Percentiles rank a stretch among this genome's conserved stretches.
These are phyloP conservation scores for Sporothrix schenckii DNA, from an alignment of 2,329 filamentous ascomycete species.

Conservation along the genomic window DNA sequence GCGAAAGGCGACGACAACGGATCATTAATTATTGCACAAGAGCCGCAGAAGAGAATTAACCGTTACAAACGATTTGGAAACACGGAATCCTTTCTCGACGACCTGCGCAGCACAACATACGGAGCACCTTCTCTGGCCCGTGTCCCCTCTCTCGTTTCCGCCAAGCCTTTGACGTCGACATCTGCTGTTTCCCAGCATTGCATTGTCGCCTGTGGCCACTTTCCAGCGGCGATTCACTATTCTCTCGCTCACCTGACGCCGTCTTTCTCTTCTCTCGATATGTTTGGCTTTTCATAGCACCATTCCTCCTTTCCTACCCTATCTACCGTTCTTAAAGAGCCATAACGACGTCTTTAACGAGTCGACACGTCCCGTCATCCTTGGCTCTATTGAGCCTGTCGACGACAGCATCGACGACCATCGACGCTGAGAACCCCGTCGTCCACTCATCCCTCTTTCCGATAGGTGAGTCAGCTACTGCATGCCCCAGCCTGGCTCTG, in stretches of 20 bases:
- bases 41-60: background rate
- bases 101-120: background rate
- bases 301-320: background rate
- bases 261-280: background rate
- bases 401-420: background rate
- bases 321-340: background rate
- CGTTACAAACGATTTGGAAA: slow-evolving; percentile 19
- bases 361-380: background rate
- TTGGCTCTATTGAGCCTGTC: background rate
- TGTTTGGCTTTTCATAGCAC: background rate
- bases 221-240: background rate
- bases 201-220: background rate
- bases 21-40: slow-evolving; percentile 16
- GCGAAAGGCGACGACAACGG: background rate
- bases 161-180: background rate
- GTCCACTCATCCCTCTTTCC: background rate
- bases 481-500: slow-evolving; percentile 4
- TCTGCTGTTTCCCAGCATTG: background rate
- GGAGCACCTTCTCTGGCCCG: background rate
- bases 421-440: background rate
- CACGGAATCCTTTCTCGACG: slow-evolving; percentile 4
- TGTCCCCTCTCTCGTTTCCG: background rate
- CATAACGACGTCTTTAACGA: background rate
- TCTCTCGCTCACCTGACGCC: background rate
- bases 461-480: slow-evolving; percentile 12